Conservation (phyloP, 129 eudicot species). For the Flaveria sonorensis region DNA sequence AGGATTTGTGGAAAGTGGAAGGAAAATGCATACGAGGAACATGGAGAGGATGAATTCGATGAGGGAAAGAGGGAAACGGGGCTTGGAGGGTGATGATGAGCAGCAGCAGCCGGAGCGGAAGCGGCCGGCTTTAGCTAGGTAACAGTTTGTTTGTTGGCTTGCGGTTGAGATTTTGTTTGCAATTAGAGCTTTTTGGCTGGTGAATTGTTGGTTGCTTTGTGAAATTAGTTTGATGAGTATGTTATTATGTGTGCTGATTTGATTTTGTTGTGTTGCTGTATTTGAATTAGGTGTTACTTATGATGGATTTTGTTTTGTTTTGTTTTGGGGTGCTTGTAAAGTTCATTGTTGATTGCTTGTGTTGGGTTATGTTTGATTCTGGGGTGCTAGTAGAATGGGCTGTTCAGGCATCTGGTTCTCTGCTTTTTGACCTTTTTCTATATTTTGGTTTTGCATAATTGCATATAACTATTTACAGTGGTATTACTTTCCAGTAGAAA, state of each 20-base stretch:
- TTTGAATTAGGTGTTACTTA: constrained; percentile 4
- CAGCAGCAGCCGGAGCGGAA: constrained; percentile 81
- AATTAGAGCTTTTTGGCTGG: not conserved
- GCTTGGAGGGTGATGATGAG: constrained; percentile 66
- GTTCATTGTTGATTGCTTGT: not conserved
- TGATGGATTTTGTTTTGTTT: not conserved
- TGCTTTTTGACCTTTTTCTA: not conserved
- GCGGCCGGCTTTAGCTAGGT: constrained; percentile 98
- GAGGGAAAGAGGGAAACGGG: constrained; percentile 75
- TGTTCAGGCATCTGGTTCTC: no score
- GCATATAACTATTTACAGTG: constrained; percentile 17
- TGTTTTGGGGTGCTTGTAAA: not conserved
- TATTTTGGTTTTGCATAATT: not conserved
- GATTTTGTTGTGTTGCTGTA: not conserved
- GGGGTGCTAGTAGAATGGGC: no score
- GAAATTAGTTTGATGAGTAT: not conserved
- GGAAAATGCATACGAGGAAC: constrained; percentile 78
- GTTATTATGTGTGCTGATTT: not conserved
- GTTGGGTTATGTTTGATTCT: not conserved
- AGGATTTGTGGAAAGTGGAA: constrained; percentile 23
- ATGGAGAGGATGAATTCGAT: constrained; percentile 90
- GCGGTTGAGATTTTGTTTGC: constrained; percentile 29
- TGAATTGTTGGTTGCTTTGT: not conserved
- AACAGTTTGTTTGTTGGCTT: constrained; percentile 3
- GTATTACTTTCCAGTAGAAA: not conserved